Base-by-base conservation (phyloP, 495 filamentous ascomycete genomes). In the Apiosordaria backusii region DNA sequence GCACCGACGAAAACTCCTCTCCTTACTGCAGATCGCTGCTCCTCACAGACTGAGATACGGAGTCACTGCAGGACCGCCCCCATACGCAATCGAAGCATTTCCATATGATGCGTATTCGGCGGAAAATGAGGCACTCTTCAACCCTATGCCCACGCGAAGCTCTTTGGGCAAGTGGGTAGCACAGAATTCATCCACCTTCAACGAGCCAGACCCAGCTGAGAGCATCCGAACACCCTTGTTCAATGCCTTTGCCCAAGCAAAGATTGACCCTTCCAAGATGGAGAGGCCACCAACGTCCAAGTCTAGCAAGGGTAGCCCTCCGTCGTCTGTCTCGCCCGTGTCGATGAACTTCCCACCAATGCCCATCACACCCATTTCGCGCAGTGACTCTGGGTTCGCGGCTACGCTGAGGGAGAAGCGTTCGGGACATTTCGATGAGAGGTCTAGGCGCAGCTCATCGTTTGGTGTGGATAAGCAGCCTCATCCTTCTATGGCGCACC, bases 401-500 rank as follows among this genome's bases (percentile, higher is more conserved):
- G 81, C 97, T 5, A 96, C 90, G 6, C 78, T 99, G 50, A 85
- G 92, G 22, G 95, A 97, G 74, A 99, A 97, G 82, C 88, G 95
- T 29, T 97, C 95, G 16, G 95, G 92, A 7, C 93, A 97, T 76
- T 96, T 97, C 62, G 94, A 98, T 75, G 84, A 87, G 23, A 83
- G 85, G 60, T 92, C 92, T 10, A 86, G 92, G 61, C 86, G 95
- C 66, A 97, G 92, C 77, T 96, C 93, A 13, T 96, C 94, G 55
- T 94, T 97, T 76, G 92, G 90, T 16, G 83, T 93, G 74, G 90
- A 93, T 35, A 81, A 87, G 69, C 83, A 88, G 57, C 57, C 57
- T 26, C 82, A 82, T 7, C 87, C 86, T 13, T 76, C 90, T 6
- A 63, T 66, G 60, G 24, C 24, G 5, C 85, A 93, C 65, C 84